Evolutionary conservation across 495 filamentous ascomycete genomes (phyloP), one percentile per base, ranked within the genome.

Genomic region (Xylaria castorea): DNA sequence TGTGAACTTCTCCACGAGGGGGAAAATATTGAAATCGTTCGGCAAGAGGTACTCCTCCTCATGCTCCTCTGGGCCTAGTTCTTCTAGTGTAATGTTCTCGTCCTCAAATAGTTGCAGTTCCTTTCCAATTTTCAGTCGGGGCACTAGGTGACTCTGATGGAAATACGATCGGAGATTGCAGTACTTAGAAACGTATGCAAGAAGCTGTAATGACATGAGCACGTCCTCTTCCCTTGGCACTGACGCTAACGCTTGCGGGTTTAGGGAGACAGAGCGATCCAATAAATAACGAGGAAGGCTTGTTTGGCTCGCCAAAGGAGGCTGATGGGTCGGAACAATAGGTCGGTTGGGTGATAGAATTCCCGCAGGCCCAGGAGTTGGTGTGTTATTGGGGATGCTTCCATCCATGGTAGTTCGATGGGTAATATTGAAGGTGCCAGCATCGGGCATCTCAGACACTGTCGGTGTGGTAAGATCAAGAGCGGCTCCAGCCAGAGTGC

Each of bases 141-240:
- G 96, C 3, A 99, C 96, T 12, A 98, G 88, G 77, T 99, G 96
- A 51, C 94, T 95, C 76, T 92, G 86, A 80, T 99, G 95, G 81
- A 99, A 99, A 81, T 97, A 99, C 27, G 93, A 90, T 18, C 96
- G 89, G 46, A 99, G 88, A 76, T 97, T 94, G 88, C 96, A 98
- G 81, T 99, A 99, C 81, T 99, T 99, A 40, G 95, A 97, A 70
- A 99, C 94, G 78, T 99, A 99, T 4, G 96, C 96, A 36, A 99
- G 88, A 9, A 99, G 89, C 82, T 99, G 96, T n/a, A 99, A 87
- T 0, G 96, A 97, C 94, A 98, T 97, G 73, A 99, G 83, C 20
- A 99, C 96, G 77, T 99, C 96, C 78, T 99, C 96, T 74, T 98
- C 96, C 48, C 96, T 89, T 25, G 96, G 96, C 91, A 97, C 97